Evolutionary conservation across 306 rosid genomes (phyloP).

Genomic region (Malus fusca): DNA sequence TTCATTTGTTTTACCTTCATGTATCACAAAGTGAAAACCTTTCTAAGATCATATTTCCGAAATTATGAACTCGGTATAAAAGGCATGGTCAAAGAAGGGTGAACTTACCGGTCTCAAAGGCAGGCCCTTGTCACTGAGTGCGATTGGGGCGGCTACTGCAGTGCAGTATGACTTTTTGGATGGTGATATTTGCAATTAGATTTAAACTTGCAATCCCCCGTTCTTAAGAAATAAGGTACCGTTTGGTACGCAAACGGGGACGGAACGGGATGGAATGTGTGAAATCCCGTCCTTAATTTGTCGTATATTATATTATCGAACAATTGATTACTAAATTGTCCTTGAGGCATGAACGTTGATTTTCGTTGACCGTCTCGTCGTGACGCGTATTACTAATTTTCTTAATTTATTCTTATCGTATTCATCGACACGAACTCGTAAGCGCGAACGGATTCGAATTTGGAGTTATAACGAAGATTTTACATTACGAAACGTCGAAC

Average conservation of each 20-base stretch:
- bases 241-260: no score
- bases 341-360: no score
- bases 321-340: no score
- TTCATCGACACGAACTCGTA: accelerated
- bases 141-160: conserved; percentile 6
- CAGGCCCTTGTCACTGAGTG: conserved; percentile 79
- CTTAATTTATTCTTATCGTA: no score
- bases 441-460: no score
- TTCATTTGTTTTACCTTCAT: neutral
- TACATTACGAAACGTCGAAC: no score
- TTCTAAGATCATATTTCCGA: neutral
- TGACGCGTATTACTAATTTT: no score
- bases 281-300: no score
- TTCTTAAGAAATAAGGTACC: conserved; percentile 54
- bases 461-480: no score
- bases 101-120: conserved; percentile 92
- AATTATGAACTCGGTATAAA: neutral
- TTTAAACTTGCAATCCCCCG: conserved; percentile 82
- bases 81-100: neutral
- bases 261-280: no score
- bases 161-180: conserved; percentile 47
- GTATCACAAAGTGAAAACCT: neutral
- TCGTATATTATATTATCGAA: no score
- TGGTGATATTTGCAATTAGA: conserved; percentile 86
- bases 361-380: no score